These are phyloP conservation scores for Circinella umbellata DNA, from an alignment of 371 early-diverging fungal species.

Conservation along the genomic window DNA sequence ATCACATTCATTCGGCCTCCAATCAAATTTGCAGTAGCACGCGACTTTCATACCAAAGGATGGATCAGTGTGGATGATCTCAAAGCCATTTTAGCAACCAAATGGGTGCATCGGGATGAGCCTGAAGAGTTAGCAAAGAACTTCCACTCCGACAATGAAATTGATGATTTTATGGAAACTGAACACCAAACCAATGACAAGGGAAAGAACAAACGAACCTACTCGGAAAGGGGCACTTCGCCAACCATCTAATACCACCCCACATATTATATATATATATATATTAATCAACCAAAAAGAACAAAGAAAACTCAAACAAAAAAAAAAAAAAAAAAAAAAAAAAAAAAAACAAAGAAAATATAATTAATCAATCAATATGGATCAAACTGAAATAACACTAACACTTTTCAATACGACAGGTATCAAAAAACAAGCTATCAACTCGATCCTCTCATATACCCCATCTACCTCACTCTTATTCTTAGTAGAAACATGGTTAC, in stretches of 20 bases:
- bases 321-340: background rate
- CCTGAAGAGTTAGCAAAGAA: no score
- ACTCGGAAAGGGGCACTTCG: no score
- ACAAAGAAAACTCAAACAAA: background rate
- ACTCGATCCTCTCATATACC: background rate
- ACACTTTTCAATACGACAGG: slow-evolving; percentile 14
- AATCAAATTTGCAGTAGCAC: slow-evolving; percentile 14
- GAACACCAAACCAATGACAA: no score
- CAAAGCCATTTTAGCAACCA: background rate
- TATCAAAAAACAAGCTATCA: slow-evolving; percentile 13
- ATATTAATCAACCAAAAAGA: no score
- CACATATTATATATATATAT: no score
- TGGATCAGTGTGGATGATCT: slow-evolving; percentile 5
- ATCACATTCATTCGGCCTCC: slow-evolving; percentile 4
- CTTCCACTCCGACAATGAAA: no score
- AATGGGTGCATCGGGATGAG: no score
- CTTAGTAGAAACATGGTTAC: slow-evolving; percentile 25
- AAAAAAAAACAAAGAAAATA: background rate
- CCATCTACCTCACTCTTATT: slow-evolving; percentile 12
- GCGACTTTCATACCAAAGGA: slow-evolving; percentile 2
- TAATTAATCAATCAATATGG: no score
- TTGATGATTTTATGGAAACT: background rate
- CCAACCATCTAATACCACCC: no score
- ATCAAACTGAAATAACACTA: background rate
- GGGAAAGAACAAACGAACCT: no score